Percentiles rank a stretch among this genome's conserved stretches.
phyloP scores from a whole-genome alignment of 73 alveolate species.

The Uronychia setigera region DNA sequence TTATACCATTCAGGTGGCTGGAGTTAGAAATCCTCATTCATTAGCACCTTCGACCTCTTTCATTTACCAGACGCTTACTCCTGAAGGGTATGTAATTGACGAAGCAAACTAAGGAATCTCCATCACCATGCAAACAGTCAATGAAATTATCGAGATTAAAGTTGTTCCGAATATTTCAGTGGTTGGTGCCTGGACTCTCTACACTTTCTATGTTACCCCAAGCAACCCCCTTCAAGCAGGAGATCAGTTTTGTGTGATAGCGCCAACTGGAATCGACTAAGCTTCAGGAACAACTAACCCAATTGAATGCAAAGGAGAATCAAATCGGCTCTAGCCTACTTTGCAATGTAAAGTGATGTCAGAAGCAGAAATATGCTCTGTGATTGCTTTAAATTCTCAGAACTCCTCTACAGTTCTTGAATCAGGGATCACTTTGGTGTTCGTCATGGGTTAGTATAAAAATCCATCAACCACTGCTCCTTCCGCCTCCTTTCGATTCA shows the following conservation, averaged over 20 bases:
- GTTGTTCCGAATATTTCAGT: constrained; percentile 7
- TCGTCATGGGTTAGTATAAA: not conserved
- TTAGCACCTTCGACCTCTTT: constrained; percentile 10
- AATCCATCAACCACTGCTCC: constrained; percentile 38
- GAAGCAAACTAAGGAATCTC: not conserved
- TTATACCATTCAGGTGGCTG: not conserved
- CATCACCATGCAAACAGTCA: constrained; percentile 1
- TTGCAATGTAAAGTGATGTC: not conserved
- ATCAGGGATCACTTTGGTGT: not conserved
- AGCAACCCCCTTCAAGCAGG: constrained; percentile 7
- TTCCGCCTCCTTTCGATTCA: constrained; percentile 12
- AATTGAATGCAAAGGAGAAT: constrained; percentile 6
- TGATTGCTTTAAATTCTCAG: not conserved
- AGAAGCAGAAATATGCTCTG: not conserved
- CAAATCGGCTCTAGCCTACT: not conserved
- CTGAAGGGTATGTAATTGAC: constrained; percentile 23
- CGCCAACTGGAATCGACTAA: constrained; percentile 8
- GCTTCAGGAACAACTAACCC: constrained; percentile 3
- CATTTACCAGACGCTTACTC: not conserved
- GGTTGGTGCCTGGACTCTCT: constrained; percentile 10
- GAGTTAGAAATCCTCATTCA: constrained; percentile 24
- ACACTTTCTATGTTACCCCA: not conserved
- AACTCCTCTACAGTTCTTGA: not conserved
- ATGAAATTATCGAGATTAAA: not conserved
- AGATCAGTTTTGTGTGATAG: constrained; percentile 2